phyloP scores from a whole-genome alignment of 2,329 filamentous ascomycete genomes.

The Ophiostoma novo-ulmi region DNA sequence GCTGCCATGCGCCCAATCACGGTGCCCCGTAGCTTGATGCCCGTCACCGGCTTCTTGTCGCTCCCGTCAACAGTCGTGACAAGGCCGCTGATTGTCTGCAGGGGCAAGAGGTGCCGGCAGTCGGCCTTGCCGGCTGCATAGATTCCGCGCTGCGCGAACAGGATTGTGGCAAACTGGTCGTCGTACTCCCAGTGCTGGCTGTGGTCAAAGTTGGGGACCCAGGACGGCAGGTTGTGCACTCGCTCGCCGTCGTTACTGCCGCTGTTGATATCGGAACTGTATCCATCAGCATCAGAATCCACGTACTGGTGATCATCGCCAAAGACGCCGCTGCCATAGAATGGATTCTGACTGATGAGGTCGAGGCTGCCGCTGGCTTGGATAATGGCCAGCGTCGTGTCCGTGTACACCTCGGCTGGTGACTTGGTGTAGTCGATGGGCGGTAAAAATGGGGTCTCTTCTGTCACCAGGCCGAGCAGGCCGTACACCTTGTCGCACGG shows the following conservation, averaged over 20 bases:
- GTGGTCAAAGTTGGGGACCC: conserved; percentile 25
- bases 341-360: conserved; percentile 22
- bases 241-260: not conserved
- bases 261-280: not conserved
- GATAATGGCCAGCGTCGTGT: conserved; percentile 21
- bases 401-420: conserved; percentile 17
- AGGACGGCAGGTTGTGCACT: conserved; percentile 20
- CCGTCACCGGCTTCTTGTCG: not conserved
- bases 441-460: conserved; percentile 12
- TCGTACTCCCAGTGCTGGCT: conserved; percentile 17
- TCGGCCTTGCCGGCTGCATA: conserved; percentile 20
- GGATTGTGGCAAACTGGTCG: conserved; percentile 21
- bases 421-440: conserved; percentile 21
- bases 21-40: not conserved
- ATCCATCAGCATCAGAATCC: not conserved
- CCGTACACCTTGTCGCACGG: conserved; percentile 26
- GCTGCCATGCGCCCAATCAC: not conserved
- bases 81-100: not conserved
- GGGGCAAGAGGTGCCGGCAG: not conserved
- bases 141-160: conserved; percentile 24
- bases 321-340: conserved; percentile 4
- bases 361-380: conserved; percentile 21
- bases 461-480: conserved; percentile 22
- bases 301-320: not conserved
- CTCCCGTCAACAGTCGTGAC: not conserved